Evolutionary conservation across 176 grass and related monocot species (phyloP), one percentile per base, ranked within the genome.

Genomic region (Carex kokanica): DNA sequence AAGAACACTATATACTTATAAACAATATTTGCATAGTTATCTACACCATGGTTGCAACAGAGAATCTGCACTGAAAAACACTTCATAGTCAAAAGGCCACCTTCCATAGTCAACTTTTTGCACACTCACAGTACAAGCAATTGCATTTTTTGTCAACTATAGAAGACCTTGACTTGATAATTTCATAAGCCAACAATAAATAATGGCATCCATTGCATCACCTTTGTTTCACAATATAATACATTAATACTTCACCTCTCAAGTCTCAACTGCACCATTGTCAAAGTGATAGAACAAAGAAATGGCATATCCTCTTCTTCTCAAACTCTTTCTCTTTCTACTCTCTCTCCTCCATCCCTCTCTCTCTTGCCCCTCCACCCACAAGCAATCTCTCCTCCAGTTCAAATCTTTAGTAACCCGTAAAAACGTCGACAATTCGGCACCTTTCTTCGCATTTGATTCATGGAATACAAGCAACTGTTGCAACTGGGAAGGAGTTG

Each of bases 401-500:
- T 86, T 86, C 75, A 86, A 81, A 58, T 86, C 75, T 24, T 14
- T 32, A n/a, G 23, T 86, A 0, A 80, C 75, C 47, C 49, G 1
- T 21, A 25, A 18, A 86, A 24, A 6, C 24, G 54, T 25, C 3
- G 45, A 53, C 3, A 6, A 51, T 17, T 55, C 49, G 3, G 23
- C 21, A 11, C 49, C 62, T 12, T 80, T 70, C 60, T 69, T 86
- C 5, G 7, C 52, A 27, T 86, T 86, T 12, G 61, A 86, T 8
- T 69, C 75, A 40, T 86, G 84, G 84, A 81, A 60, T 41, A 29
- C 75, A 3, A 58, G 47, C 16, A 45, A 86, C 45, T 81, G 84
- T 66, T 86, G 84, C 27, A 71, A 31, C 24, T 86, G 84, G 84
- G 62, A 86, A 67, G 84, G 75, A 60, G 62, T 71, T 25, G 59